phyloP scores from a whole-genome alignment of 768 basidiomycete genomes.

The Leccinum imitatum region DNA sequence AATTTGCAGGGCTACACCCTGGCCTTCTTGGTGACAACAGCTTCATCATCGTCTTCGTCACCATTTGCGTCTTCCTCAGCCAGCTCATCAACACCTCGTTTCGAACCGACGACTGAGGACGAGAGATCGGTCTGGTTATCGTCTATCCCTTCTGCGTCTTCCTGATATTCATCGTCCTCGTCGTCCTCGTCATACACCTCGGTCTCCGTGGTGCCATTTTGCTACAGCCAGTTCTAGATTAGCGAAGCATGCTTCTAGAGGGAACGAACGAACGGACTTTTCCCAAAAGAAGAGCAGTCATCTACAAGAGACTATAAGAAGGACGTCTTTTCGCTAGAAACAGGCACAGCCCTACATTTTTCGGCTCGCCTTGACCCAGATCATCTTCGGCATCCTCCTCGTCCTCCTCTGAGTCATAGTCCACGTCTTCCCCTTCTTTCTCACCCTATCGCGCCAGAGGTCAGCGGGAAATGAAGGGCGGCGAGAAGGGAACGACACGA shows the following conservation, averaged over 20 bases:
- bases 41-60: conserved; percentile 14
- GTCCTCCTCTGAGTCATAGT: conserved; percentile 15
- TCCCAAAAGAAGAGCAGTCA: conserved; percentile 26
- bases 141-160: conserved; percentile 9
- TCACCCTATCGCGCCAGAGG: conserved; percentile 17
- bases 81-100: conserved; percentile 28
- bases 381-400: conserved; percentile 15
- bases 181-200: conserved; percentile 21
- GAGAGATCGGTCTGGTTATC: conserved; percentile 14
- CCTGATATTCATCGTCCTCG: conserved; percentile 22
- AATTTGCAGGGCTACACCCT: conserved; percentile 20
- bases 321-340: not conserved
- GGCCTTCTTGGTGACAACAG: conserved; percentile 21
- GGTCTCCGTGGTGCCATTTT: conserved; percentile 10
- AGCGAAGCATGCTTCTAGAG: not conserved
- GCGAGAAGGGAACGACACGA: conserved; percentile 1
- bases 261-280: conserved; percentile 10
- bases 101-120: conserved; percentile 18
- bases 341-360: conserved; percentile 14
- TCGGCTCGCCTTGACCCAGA: not conserved
- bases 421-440: conserved; percentile 11
- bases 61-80: conserved; percentile 4
- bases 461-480: not conserved
- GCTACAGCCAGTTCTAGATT: conserved; percentile 1
- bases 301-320: conserved; percentile 16